These are phyloP conservation scores for Exophiala viscosa DNA, from an alignment of 2,329 filamentous ascomycete species.

Conservation along the genomic window DNA sequence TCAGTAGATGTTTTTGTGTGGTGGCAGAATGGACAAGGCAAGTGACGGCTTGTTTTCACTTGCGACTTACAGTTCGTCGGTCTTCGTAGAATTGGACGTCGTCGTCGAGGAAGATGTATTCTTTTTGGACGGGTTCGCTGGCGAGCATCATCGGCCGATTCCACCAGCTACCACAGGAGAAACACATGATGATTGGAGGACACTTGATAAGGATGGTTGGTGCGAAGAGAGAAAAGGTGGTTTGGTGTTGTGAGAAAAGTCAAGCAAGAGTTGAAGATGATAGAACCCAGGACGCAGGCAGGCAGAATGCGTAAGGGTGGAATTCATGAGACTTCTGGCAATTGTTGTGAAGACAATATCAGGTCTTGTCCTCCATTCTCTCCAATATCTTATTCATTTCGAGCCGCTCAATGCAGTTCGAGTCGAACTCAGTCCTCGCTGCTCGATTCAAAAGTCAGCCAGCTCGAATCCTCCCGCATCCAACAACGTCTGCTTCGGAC, in stretches of 20 bases:
- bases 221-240: too few relatives aligned
- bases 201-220: neutral
- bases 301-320: too few relatives aligned
- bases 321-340: too few relatives aligned
- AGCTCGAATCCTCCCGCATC: too few relatives aligned
- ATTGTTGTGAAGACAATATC: too few relatives aligned
- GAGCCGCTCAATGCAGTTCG: too few relatives aligned
- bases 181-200: slow-evolving; percentile 25
- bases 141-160: slow-evolving; percentile 23
- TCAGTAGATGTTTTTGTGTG: neutral
- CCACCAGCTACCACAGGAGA: slow-evolving; percentile 27
- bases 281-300: too few relatives aligned
- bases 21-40: neutral
- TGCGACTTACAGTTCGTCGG: slow-evolving; percentile 21
- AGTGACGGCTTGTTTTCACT: slow-evolving; percentile 10
- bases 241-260: neutral
- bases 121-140: slow-evolving; percentile 25
- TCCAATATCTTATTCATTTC: too few relatives aligned
- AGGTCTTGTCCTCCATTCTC: too few relatives aligned
- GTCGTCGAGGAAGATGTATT: slow-evolving; percentile 26
- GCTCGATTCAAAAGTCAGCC: too few relatives aligned
- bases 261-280: neutral
- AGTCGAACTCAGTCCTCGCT: too few relatives aligned
- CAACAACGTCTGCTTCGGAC: too few relatives aligned
- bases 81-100: slow-evolving; percentile 25